Base-by-base conservation (phyloP, 179 eudicot species). In the Gypsophila paniculata region DNA sequence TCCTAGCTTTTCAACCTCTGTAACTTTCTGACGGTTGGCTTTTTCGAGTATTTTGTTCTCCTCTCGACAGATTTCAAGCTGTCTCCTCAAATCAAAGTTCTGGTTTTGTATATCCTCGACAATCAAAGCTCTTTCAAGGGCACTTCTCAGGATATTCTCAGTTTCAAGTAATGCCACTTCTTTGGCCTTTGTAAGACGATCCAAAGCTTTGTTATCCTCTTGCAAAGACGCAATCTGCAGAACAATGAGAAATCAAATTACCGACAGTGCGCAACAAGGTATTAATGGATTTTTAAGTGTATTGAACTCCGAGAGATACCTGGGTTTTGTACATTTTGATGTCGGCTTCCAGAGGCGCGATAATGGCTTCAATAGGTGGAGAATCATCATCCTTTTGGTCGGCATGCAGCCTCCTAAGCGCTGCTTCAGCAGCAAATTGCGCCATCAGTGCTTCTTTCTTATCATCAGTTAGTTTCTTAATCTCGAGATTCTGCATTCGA, bases 91-190 rank as follows among this genome's bases (percentile, higher is more conserved):
- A 80, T 87, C 96, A 22, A 87, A 78, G 77, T 92, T 95, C 12
- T 89, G 93, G 84, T 93, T 95, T 63, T 95, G 96, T 79, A 95
- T 85, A 76, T 92, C 99, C 82, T 95, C 98, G 7, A 95, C 99
- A 3, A 89, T 81, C 38, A 92, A 64, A 70, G 96, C 93, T 78
- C 98, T 88, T 76, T 95, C 98, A 0, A 95, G 86, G 66, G 99
- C 98, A 83, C 90, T 88, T 80, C 82, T 90, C 76, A 95, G 61
- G 53, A 95, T 92, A 83, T 79, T 84, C 78, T 95, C 99, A 8
- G 91, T 96, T 86, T 95, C 98, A 26, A 90, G 79, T 74, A 95
- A 81, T 18, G 99, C 98, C 26, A 83, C 76, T 85, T 95, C 99
- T 85, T 95, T 95, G 0, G 96, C 82, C 82, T 92, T 95, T 5